These are phyloP conservation scores for Schoenoplectus triqueter DNA, from an alignment of 202 grass and related monocot genomes.

Conservation along the genomic window DNA sequence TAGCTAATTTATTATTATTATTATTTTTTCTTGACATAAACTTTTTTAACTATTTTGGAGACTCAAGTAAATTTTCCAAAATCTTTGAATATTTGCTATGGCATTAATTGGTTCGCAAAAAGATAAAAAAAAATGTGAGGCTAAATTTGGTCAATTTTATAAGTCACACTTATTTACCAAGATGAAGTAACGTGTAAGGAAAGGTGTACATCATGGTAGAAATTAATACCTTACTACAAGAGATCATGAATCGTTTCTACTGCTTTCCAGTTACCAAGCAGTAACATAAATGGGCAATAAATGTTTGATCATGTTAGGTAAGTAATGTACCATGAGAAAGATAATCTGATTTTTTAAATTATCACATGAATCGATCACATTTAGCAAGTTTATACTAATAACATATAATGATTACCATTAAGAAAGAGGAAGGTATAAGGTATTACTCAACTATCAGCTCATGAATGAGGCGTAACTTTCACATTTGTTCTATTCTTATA, in stretches of 20 bases:
- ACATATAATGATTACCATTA: conserved; percentile 23
- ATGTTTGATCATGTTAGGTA: conserved; percentile 20
- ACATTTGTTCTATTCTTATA: conserved; percentile 12
- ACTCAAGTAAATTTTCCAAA: neutral
- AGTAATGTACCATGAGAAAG: neutral
- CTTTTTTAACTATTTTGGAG: neutral
- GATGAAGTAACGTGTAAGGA: conserved; percentile 29
- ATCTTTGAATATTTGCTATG: neutral
- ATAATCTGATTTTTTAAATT: conserved; percentile 1
- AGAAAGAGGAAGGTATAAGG: conserved; percentile 5
- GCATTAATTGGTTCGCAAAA: conserved; percentile 3
- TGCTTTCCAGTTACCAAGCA: neutral
- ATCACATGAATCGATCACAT: neutral
- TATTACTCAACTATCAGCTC: conserved; percentile 34
- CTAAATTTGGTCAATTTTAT: conserved; percentile 16
- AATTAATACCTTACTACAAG: neutral
- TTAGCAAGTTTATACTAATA: conserved; percentile 8
- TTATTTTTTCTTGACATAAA: neutral
- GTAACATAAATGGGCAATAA: neutral
- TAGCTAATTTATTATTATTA: neutral
- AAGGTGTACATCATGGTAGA: conserved; percentile 12
- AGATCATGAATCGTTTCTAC: neutral
- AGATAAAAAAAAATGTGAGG: neutral
- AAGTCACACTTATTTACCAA: conserved; percentile 11
- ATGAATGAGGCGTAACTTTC: conserved; percentile 31